A percentile compares a stretch with the other conserved stretches of the same genome.
Evolutionary conservation across 2,329 filamentous ascomycete species (phyloP).

Genomic region (Aureobasidium leucospermi): DNA sequence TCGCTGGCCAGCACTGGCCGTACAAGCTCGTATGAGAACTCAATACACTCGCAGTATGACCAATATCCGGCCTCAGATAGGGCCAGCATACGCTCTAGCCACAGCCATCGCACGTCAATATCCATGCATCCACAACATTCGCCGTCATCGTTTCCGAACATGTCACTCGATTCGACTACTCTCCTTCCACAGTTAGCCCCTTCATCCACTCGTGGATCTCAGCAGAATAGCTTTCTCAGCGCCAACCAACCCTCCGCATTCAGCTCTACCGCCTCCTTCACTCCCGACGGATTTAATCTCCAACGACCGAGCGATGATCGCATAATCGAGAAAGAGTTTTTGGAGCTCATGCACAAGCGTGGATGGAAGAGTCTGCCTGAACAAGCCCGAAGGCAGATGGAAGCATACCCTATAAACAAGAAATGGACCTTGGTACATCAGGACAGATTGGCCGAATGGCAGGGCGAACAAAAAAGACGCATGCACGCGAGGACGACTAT

Average conservation of each 20-base stretch:
- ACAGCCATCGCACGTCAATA: constrained; percentile 45
- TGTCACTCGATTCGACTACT: constrained; percentile 33
- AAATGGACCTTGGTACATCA: constrained; percentile 98
- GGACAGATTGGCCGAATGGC: constrained; percentile 85
- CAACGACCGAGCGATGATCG: constrained; percentile 71
- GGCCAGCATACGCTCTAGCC: constrained; percentile 56
- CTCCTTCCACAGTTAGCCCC: constrained; percentile 32
- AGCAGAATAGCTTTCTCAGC: constrained; percentile 32
- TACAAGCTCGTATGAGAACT: constrained; percentile 13
- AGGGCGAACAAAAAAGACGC: constrained; percentile 86
- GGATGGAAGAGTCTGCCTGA: constrained; percentile 97
- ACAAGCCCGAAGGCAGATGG: constrained; percentile 89
- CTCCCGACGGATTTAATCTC: constrained; percentile 52
- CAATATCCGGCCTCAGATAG: constrained; percentile 50
- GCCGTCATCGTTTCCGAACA: constrained; percentile 46
- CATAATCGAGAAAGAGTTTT: constrained; percentile 83
- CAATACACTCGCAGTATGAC: constrained; percentile 23
- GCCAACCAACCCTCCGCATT: constrained; percentile 39
- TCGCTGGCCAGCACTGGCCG: constrained; percentile 8
- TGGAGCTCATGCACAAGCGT: constrained; percentile 91
- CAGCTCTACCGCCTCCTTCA: constrained; percentile 42
- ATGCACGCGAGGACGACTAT: constrained; percentile 61
- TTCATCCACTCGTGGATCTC: constrained; percentile 33
- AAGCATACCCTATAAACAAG: constrained; percentile 86
- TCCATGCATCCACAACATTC: constrained; percentile 50